Base-by-base conservation (phyloP, 2,329 filamentous ascomycete species). In the Emergomyces orientalis region DNA sequence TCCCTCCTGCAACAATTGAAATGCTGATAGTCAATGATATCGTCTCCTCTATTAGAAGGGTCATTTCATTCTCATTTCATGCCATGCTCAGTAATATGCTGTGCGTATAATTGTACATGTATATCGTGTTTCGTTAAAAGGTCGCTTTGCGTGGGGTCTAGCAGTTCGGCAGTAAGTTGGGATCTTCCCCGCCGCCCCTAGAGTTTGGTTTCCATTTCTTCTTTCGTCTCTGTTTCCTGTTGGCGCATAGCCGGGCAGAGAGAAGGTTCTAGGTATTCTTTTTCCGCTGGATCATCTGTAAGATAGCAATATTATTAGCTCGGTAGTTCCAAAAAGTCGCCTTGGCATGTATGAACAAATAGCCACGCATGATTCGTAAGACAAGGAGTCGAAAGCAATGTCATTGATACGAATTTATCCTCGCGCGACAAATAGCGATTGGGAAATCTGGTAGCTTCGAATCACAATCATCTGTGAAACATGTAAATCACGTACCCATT, bases 401-500 rank as follows among this genome's bases (percentile, higher is more conserved):
- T 1, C 41, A 45, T n/a, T 8, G 17, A 19, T 22, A 3, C 19
- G 3, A 32, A 17, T 54, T 30, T 32, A 25, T 54, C 51, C 14
- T 19, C 14, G 27, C 25, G 27, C 51, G 9, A 32, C 51, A 54
- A 25, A 3, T 6, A 39, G 32, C 9, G 13, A 22, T 5, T 25
- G 11, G 19, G 54, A 22, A 34, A 30, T 27, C 37, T 9, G 45
- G n/a, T 9, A 25, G n/a, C 11, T 5, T 19, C 47, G 7, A 11
- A 8, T 13, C 25, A 7, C 13, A 25, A 51, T 27, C 25, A 17
- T 1, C 7, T 30, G 47, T 3, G 14, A 51, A 27, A 17, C 2
- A 49, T 22, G 7, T 22, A 59, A 37, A 45, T 54, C 17, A 54
- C 84, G 70, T 82, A 96, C 91, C 92, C 92, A 97, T 79, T 87